Evolutionary conservation across 805 yeast genomes (phyloP), one percentile per base, ranked within the genome.

Genomic region (Starmerella lactis-condensi): DNA sequence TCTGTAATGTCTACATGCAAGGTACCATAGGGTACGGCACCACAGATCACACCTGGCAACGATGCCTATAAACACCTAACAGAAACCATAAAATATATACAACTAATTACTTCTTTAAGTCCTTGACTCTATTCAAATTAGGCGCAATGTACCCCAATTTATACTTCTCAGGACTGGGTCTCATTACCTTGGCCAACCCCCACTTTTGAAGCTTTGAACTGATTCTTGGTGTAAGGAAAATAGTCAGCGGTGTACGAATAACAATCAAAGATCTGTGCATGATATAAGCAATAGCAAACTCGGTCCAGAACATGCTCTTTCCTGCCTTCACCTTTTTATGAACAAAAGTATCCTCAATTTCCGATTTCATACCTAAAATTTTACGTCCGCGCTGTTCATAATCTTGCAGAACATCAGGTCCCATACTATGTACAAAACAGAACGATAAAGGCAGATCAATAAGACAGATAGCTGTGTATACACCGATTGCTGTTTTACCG

Each of bases 401-500:
- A 37, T 69, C 65, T 29, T 67, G 67, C 22, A 83, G 77, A 44
- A 67, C 64, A 21, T 83, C 95, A 42, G 74, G 81, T 12, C 98
- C 98, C 39, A 75, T 57, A 1, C 81, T 68, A 50, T 83, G 95
- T 9, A 89, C 96, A 18, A 77, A 45, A 6, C 76, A 39, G 51
- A 73, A 89, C 51, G 91, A 78, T 3, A 82, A 39, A 1, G 96
- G 95, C 40, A 78, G 61, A 48, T 89, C 96, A 17, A 89, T 53
- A 15, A 62, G 59, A 2, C 78, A 64, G n/a, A 89, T 50, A 2
- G 66, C 74, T 14, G 81, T 44, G 48, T 89, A 89, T 0, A 85
- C 79, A 10, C 81, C 93, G 10, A 85, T 56, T 0, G 93, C 95
- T 12, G 91, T 69, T 58, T 75, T 81, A 0, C 98, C 98, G 52